Base-by-base conservation (phyloP, 306 rosid genomes). In the Argentina anserina region DNA sequence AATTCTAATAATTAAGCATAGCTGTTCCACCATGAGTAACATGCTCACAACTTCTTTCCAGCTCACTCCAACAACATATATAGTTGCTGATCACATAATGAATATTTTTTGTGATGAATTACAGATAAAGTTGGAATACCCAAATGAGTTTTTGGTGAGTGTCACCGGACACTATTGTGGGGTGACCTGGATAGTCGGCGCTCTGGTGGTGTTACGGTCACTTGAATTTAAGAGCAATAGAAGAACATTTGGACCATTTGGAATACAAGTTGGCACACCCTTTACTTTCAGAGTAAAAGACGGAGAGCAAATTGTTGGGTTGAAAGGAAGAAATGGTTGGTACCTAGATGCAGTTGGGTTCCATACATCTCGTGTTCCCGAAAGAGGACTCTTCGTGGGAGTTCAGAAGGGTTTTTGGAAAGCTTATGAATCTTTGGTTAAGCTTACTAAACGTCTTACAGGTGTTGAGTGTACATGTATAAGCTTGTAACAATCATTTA, bases 291-390 rank as follows among this genome's bases (percentile, higher is more conserved):
- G 23, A 6, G 68, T 82, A 23, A 82, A 12, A 56, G 62, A 86
- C 3, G 92, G 90, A 66, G 87, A 84, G 4, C 56, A 56, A 20
- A 86, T 88, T 46, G 92, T 86, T 14, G 92, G 94, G 0, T 72
- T 90, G 29, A 83, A 75, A 53, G 97, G 97, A 12, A 46, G 75
- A 69, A 1, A 77, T 53, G 89, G 84, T 47, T 78, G 79, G 84
- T 84, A 68, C 69, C 40, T 90, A 37, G 90, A 88, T 67, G 77
- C 87, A 20, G 60, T 84, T 69, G 89, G 82, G n/a, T 81, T 88
- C 61, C 74, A 61, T 56, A 41, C 84, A 52, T 72, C 82, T 13
- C 67, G 12, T 58, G 37, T 49, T 65, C 83, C 34, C 46, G 15
- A 87, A 20, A n/a, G 36, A n/a, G 59, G 71, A 4, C 18, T 89